A percentile compares a stretch with the other conserved stretches of the same genome.
Evolutionary conservation across 2,329 filamentous ascomycete genomes (phyloP).

Genomic region (Paraphaeosphaeria minitans): DNA sequence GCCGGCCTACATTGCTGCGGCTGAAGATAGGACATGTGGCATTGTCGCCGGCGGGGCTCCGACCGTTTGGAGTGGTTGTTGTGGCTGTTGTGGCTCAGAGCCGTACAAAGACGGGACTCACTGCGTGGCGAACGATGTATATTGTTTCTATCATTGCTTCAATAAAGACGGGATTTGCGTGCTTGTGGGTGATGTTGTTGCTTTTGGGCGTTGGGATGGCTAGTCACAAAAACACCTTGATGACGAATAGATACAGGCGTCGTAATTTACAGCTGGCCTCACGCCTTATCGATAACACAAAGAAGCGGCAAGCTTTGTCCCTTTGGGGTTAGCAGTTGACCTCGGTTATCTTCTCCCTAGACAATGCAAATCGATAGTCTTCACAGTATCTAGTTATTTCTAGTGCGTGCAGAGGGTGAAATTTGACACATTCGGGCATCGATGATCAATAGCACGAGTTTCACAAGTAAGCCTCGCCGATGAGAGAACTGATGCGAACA

Average conservation of each 20-base stretch:
- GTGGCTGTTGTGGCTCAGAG: conserved; percentile 10
- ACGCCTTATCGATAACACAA: neutral
- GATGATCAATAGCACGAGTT: neutral
- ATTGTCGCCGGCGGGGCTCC: conserved; percentile 9
- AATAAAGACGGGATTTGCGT: neutral
- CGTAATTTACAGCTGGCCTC: neutral
- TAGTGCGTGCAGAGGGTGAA: neutral
- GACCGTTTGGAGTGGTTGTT: conserved; percentile 15
- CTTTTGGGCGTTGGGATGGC: neutral
- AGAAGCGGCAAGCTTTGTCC: neutral
- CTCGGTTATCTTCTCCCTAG: neutral
- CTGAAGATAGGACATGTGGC: conserved; percentile 10
- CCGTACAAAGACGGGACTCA: conserved; percentile 44
- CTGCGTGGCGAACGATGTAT: conserved; percentile 57
- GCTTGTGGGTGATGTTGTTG: neutral
- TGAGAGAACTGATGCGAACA: neutral
- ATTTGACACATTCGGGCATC: too few species aligned
- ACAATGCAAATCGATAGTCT: too few species aligned
- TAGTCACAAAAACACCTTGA: neutral
- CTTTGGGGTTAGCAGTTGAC: neutral
- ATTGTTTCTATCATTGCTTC: conserved; percentile 52
- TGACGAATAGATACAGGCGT: neutral
- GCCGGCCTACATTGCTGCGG: neutral
- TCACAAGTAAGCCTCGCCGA: neutral
- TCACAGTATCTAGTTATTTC: too few species aligned